Base-by-base conservation (phyloP, 2,329 filamentous ascomycete species). In the Parafenestella ontariensis region DNA sequence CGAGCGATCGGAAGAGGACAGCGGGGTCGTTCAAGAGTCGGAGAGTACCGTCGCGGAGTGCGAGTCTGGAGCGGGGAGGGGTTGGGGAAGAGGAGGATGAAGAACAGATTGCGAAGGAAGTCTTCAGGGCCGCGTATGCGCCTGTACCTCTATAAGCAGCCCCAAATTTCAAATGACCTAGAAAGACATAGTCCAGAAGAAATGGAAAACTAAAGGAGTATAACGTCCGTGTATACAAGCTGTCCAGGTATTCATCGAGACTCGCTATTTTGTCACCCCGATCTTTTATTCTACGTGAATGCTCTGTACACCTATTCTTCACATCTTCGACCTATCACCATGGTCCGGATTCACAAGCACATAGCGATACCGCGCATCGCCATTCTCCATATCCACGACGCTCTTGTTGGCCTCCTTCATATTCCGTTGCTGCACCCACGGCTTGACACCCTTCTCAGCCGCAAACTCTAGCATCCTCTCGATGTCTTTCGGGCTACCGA, bases 381-480 rank as follows among this genome's bases (percentile, higher is more conserved):
- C 85, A 0, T 73, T 72, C 11, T 83, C 81, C 77, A 88, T 80
- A 56, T 87, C 85, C 17, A 86, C 63, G 24, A 88, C 73, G 2
- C 79, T 79, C 69, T 82, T 66, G 70, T 88, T 88, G 2, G 70
- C 73, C n/a, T 75, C 68, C 45, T 80, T 82, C 79, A 89, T 79
- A 0, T 81, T 79, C 31, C 82, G 77, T 69, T 80, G 80, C 79
- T 91, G 84, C 33, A 92, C 82, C 82, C 83, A 85, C 1, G 85
- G 80, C 73, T 83, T 80, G 33, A 89, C 75, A 7, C 81, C 79
- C 73, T 87, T 83, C 49, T 86, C 81, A 0, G 79, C 85, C 7
- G 83, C 86, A 52, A 89, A 79, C 51, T 82, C 61, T 52, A 89
- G 64, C 86, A 89, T 89, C 63, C 86, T 82, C 46, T 79, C 73